Base-by-base conservation (phyloP, 2,329 filamentous ascomycete species). In the Rugonectria rugulosa region DNA sequence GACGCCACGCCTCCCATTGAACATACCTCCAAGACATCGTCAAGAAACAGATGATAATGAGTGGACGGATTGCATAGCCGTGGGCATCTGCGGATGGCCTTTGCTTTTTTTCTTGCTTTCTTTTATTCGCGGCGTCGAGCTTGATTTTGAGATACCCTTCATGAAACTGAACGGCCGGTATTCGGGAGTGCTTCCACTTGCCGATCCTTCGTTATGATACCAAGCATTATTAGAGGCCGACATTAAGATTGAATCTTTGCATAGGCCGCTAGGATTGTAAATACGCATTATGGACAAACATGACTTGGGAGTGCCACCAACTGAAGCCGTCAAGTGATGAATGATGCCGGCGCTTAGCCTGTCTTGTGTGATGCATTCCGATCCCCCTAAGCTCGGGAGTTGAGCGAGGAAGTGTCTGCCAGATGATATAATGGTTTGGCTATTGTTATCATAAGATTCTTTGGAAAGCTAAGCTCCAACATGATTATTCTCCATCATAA, bases 61-160 rank as follows among this genome's bases (percentile, higher is more conserved):
- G n/a, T 27, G 48, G 8, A 36, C 36, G 19, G 31, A 42, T 36
- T 31, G 37, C 50, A 37, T 58, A 32, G 38, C 38, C 36, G 46
- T 23, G 52, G 53, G 27, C 19, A 53, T 36, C 56, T 43, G 42
- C 24, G 31, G 24, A 24, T 43, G n/a, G n/a, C n/a, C n/a, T n/a
- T n/a, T n/a, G n/a, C n/a, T n/a, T n/a, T n/a, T n/a, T n/a, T n/a
- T n/a, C n/a, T n/a, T n/a, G n/a, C n/a, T n/a, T n/a, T n/a, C n/a
- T 38, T 41, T 37, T 53, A 54, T 31, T 37, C 52, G 52, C 34
- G 44, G 43, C 36, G 43, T 51, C 57, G 31, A 38, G 38, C 44
- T 50, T 67, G 56, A 45, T 40, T 63, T 68, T 53, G 45, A 62
- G 64, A 68, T 69, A 69, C 65, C 67, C 67, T 59, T 60, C 32